Evolutionary conservation across 2,329 filamentous ascomycete species (phyloP).

Genomic region (Colletotrichum limetticola): DNA sequence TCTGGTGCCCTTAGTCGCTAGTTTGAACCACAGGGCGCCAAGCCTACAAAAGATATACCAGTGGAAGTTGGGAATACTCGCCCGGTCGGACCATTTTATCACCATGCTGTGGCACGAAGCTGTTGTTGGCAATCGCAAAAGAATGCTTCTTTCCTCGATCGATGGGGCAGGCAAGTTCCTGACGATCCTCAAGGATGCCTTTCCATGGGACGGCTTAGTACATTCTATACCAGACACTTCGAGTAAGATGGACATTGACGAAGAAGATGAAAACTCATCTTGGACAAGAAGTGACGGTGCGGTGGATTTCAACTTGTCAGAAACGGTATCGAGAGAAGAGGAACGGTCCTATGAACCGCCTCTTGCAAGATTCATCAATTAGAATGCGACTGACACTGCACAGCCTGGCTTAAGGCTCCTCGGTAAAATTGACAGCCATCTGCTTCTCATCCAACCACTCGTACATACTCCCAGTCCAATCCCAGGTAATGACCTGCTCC

Average conservation of each 20-base stretch:
- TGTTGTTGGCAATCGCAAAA: too few species aligned
- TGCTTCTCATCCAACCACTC: neutral
- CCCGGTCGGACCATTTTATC: neutral
- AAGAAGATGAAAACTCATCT: neutral
- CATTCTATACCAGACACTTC: neutral
- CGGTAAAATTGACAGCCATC: neutral
- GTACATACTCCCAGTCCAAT: neutral
- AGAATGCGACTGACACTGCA: neutral
- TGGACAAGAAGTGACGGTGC: neutral
- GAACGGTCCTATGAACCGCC: neutral
- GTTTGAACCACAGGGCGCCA: neutral
- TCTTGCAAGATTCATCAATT: neutral
- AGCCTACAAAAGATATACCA: neutral
- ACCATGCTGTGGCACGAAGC: neutral
- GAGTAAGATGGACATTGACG: neutral
- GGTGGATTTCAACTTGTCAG: neutral
- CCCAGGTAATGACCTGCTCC: neutral
- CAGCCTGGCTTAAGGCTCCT: accelerated
- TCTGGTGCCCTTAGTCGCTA: neutral
- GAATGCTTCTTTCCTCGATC: neutral
- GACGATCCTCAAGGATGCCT: neutral
- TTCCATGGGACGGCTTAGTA: neutral
- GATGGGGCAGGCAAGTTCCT: neutral
- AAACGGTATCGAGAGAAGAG: neutral
- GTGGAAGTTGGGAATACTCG: neutral